Evolutionary conservation across 2,329 filamentous ascomycete genomes (phyloP).

Genomic region (Colletotrichum destructivum): DNA sequence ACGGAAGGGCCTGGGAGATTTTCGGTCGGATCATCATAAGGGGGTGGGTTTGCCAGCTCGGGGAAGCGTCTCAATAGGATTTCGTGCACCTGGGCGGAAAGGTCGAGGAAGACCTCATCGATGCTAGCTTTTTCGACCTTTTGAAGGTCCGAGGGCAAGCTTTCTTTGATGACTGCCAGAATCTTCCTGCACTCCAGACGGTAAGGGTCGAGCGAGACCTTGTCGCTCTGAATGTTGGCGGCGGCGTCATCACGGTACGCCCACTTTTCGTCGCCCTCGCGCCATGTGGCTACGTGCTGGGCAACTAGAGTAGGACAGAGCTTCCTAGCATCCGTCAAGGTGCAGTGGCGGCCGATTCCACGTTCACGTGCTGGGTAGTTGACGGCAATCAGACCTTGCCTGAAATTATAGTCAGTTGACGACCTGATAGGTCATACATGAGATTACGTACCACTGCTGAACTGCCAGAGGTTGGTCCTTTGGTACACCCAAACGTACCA

Average conservation of each 20-base stretch:
- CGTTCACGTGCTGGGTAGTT: slow-evolving; percentile 92
- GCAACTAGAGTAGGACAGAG: slow-evolving; percentile 86
- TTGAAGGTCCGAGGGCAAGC: slow-evolving; percentile 75
- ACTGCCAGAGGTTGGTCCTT: slow-evolving; percentile 89
- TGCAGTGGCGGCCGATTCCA: slow-evolving; percentile 85
- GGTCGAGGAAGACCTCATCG: slow-evolving; percentile 95
- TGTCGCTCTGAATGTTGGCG: slow-evolving; percentile 86
- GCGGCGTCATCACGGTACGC: slow-evolving; percentile 88
- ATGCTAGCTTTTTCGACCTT: slow-evolving; percentile 94
- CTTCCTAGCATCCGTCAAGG: slow-evolving; percentile 85
- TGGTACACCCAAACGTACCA: slow-evolving; percentile 83
- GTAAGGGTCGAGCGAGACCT: slow-evolving; percentile 95
- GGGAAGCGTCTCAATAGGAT: slow-evolving; percentile 83
- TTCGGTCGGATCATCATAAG: slow-evolving; percentile 81
- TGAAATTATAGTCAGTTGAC: slow-evolving; percentile 48
- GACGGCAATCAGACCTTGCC: slow-evolving; percentile 94
- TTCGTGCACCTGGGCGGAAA: slow-evolving; percentile 86
- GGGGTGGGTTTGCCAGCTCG: slow-evolving; percentile 77
- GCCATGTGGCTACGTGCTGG: slow-evolving; percentile 96
- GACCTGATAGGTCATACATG: background rate
- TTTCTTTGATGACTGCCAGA: slow-evolving; percentile 81
- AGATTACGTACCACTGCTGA: slow-evolving; percentile 81
- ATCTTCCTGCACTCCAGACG: slow-evolving; percentile 88
- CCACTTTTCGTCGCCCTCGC: slow-evolving; percentile 93
- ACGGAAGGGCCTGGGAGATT: slow-evolving; percentile 77